Evolutionary conservation across 2,329 filamentous ascomycete genomes (phyloP).

Genomic region (Xylariales sp.): DNA sequence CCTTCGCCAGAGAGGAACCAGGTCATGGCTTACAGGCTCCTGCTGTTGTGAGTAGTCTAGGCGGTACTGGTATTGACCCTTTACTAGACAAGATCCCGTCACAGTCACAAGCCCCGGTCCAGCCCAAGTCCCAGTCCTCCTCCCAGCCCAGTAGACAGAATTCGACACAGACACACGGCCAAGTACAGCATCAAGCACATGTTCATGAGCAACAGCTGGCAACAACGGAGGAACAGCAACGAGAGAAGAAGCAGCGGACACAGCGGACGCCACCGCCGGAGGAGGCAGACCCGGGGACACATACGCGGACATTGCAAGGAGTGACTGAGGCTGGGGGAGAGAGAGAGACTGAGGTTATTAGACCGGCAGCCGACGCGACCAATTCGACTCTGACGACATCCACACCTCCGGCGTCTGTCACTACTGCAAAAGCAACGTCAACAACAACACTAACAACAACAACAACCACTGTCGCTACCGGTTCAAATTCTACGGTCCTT

Average conservation of each 20-base stretch:
- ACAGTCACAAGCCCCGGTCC: constrained; percentile 20
- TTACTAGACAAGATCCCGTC: constrained; percentile 14
- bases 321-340: constrained; percentile 4
- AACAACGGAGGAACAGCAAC: constrained; percentile 20
- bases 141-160: constrained; percentile 7
- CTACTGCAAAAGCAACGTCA: no score
- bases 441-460: neutral
- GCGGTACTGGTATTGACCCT: neutral
- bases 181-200: constrained; percentile 15
- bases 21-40: constrained; percentile 9
- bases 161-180: constrained; percentile 13
- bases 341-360: constrained; percentile 4
- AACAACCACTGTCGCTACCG: neutral
- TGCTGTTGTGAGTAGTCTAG: constrained; percentile 6
- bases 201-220: constrained; percentile 20
- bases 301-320: constrained; percentile 2
- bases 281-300: neutral
- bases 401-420: neutral
- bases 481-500: no score
- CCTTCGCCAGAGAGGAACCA: constrained; percentile 22
- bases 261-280: constrained; percentile 16
- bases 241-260: constrained; percentile 9
- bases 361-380: constrained; percentile 3
- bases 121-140: constrained; percentile 1
- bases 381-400: neutral